Conservation (phyloP, 495 filamentous ascomycete species). For the Penicillium daleae region DNA sequence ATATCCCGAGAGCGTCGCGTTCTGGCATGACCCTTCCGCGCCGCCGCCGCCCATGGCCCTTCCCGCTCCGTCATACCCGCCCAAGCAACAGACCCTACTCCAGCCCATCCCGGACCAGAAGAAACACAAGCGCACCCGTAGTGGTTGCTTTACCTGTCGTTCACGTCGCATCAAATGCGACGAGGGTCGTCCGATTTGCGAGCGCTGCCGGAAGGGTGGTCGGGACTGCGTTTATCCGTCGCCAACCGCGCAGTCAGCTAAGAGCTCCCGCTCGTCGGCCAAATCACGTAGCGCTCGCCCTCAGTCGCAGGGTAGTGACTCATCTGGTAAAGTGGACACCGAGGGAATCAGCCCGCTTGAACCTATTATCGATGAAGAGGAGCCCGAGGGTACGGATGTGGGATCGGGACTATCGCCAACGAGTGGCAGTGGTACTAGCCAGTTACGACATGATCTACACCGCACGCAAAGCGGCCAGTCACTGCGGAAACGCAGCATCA, state of each 20-base stretch:
- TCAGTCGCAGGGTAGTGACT: constrained; percentile 50
- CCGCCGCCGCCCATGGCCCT: constrained; percentile 26
- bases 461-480: constrained; percentile 46
- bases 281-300: constrained; percentile 47
- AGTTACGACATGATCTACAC: constrained; percentile 26
- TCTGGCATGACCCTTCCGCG: constrained; percentile 46
- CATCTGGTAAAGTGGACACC: constrained; percentile 49
- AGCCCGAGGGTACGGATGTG: constrained; percentile 34
- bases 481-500: constrained; percentile 45
- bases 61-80: constrained; percentile 32
- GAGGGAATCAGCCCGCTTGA: constrained; percentile 57
- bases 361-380: constrained; percentile 67
- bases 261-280: constrained; percentile 44
- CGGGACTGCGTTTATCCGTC: constrained; percentile 85
- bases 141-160: constrained; percentile 93
- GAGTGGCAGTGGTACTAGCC: constrained; percentile 29
- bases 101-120: constrained; percentile 65
- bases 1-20: constrained; percentile 48
- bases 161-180: constrained; percentile 92
- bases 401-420: constrained; percentile 34
- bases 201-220: constrained; percentile 83
- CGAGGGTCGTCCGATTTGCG: constrained; percentile 83
- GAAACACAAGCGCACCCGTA: constrained; percentile 91
- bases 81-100: constrained; percentile 37
- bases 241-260: constrained; percentile 51